Evolutionary conservation across 805 yeast species (phyloP).

Genomic region (Saccharomycopsis amapae): DNA sequence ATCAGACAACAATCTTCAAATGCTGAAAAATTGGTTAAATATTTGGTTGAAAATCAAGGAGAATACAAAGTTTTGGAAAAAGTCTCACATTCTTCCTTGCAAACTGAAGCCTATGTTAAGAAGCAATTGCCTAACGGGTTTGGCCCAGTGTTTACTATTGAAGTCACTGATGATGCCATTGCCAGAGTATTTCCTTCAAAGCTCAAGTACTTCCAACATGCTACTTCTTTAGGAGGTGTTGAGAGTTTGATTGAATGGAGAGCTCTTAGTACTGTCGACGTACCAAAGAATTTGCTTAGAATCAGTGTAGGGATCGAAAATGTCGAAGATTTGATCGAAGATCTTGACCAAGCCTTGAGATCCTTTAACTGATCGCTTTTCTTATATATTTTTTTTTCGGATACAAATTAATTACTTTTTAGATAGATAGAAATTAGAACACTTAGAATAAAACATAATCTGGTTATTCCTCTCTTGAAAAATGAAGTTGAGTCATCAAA

Average conservation of each 20-base stretch:
- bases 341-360: slow-evolving; percentile 52
- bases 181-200: slow-evolving; percentile 62
- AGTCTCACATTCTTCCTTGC: slow-evolving; percentile 71
- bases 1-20: slow-evolving; percentile 56
- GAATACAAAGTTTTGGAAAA: slow-evolving; percentile 42
- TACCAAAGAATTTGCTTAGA: slow-evolving; percentile 54
- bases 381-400: too few species aligned
- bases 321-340: slow-evolving; percentile 66
- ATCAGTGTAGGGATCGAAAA: slow-evolving; percentile 79
- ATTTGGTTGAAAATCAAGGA: slow-evolving; percentile 41
- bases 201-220: slow-evolving; percentile 72
- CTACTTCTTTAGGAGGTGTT: slow-evolving; percentile 89
- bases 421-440: too few species aligned
- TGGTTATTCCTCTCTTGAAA: too few species aligned
- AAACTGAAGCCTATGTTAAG: slow-evolving; percentile 58
- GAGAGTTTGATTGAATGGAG: slow-evolving; percentile 92
- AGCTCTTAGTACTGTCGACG: slow-evolving; percentile 57
- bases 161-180: slow-evolving; percentile 38
- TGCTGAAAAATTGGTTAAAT: slow-evolving; percentile 56
- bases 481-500: too few species aligned
- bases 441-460: too few species aligned
- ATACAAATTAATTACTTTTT: too few species aligned
- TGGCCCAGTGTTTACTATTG: slow-evolving; percentile 73
- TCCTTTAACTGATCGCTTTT: slow-evolving; percentile 3
- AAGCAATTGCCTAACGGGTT: slow-evolving; percentile 60